Evolutionary conservation across 176 grass and related monocot genomes (phyloP), one percentile per base, ranked within the genome.

Genomic region (Cenchrus purpureus): DNA sequence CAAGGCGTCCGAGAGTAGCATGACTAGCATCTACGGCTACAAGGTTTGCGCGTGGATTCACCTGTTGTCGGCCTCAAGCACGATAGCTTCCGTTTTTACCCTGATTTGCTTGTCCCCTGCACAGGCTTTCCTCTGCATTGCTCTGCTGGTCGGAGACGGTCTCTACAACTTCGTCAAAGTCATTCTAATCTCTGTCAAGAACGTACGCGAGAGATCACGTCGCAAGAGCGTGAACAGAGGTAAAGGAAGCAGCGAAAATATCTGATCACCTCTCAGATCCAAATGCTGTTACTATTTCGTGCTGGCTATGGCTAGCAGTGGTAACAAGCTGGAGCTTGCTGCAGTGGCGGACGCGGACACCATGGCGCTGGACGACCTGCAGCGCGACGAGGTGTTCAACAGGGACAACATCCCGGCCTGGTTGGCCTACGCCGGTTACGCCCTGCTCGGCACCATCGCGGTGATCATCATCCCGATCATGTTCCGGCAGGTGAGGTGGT

Each of bases 151-250:
- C 10, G 97, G 97, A 74, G 97, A 99, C 62, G 97, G 97, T 20
- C 85, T 94, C 81, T 99, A 99, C 86, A 99, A 99, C 91, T 96
- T 99, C 53, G 32, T 86, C 10, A 99, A 99, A 73, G 92, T 99
- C 84, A 65, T 99, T 7, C 49, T 77, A 53, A 65, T 94, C 77
- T 91, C 86, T 65, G 37, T 88, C 62, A 92, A 73, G 86, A 99
- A 56, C 79, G n/a, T 96, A 77, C 89, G 77, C 40, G 80, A 89
- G 48, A 80, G 83, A 72, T 94, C 97, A 83, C 71, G 3, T 76
- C 31, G 58, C n/a, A 86, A 65, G 14, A 78, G 68, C 43, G 73
- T 86, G 57, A 89, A 85, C 52, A 94, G 56, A 98, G 97, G 97
- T 96, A 86, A 87, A 68, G 31, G 50, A 31, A 50, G 12, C 19